Conservation (phyloP, 257 asterid species). For the Forsythia suspensa region DNA sequence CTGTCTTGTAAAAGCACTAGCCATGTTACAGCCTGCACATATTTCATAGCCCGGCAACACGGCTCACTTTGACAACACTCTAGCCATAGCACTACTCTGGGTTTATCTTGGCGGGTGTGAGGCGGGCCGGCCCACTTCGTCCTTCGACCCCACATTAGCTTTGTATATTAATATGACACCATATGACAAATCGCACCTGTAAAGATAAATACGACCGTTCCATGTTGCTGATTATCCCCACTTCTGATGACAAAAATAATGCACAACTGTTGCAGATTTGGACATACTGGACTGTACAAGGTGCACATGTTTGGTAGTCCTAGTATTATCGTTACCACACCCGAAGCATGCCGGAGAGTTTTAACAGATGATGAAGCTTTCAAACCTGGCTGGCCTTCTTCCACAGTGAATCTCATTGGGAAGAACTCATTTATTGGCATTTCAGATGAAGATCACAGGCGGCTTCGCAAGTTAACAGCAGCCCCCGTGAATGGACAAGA, state of each 20-base stretch:
- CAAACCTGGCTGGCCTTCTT: slow-evolving; percentile 85
- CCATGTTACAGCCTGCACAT: no score
- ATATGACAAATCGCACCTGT: no score
- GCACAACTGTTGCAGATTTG: slow-evolving; percentile 49
- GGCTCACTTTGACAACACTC: no score
- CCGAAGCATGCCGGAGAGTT: slow-evolving; percentile 76
- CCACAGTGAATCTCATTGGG: slow-evolving; percentile 75
- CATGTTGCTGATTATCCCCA: no score
- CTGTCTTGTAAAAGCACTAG: no score
- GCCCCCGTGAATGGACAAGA: slow-evolving; percentile 92
- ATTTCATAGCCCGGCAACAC: no score
- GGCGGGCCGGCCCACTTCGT: no score
- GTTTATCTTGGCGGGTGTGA: no score
- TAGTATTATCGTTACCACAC: slow-evolving; percentile 73
- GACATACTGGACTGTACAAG: slow-evolving; percentile 69
- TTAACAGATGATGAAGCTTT: slow-evolving; percentile 79
- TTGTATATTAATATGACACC: no score
- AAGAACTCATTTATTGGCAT: slow-evolving; percentile 70
- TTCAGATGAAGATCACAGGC: slow-evolving; percentile 63
- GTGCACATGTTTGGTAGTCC: slow-evolving; percentile 83
- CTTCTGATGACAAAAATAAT: not conserved
- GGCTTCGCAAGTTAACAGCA: slow-evolving; percentile 73
- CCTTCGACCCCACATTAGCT: no score
- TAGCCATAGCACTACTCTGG: no score
- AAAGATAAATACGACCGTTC: no score